A percentile compares a stretch with the other conserved stretches of the same genome.
These are phyloP conservation scores for Arxiozyma heterogenica DNA, from an alignment of 1,139 yeast genomes.

Conservation along the genomic window DNA sequence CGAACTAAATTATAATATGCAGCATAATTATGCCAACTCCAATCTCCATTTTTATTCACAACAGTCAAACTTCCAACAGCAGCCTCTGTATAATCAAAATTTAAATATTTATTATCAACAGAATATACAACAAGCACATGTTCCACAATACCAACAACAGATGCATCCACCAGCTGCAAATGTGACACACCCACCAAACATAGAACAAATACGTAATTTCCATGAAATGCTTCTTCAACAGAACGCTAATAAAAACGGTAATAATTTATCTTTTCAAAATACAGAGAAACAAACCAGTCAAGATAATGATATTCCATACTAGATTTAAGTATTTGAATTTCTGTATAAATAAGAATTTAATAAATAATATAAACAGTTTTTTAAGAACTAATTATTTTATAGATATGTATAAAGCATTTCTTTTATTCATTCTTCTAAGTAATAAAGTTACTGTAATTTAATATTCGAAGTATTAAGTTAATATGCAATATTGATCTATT, in stretches of 20 bases:
- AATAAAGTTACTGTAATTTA: too few relatives aligned
- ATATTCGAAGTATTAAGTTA: too few relatives aligned
- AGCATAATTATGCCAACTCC: neutral
- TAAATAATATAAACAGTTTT: too few relatives aligned
- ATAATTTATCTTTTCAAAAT: slow-evolving; percentile 10
- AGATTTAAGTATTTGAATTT: neutral
- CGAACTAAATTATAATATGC: neutral
- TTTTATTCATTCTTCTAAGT: too few relatives aligned
- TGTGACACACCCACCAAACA: slow-evolving; percentile 6
- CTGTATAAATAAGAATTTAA: neutral
- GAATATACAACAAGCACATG: slow-evolving; percentile 4
- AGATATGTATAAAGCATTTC: neutral
- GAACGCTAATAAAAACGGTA: slow-evolving; percentile 10
- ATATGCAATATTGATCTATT: too few relatives aligned
- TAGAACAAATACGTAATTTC: slow-evolving; percentile 28
- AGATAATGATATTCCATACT: slow-evolving; percentile 4
- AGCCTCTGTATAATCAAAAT: slow-evolving; percentile 5
- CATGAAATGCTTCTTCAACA: slow-evolving; percentile 32
- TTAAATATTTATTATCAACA: slow-evolving; percentile 4
- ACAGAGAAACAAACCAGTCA: slow-evolving; percentile 4
- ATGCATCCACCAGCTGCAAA: neutral
- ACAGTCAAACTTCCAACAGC: slow-evolving; percentile 3
- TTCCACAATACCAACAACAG: slow-evolving; percentile 5
- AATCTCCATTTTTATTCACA: slow-evolving; percentile 8
- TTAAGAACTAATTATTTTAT: too few relatives aligned